Conservation (phyloP, 2,329 filamentous ascomycete species). For the Aspergillus vadensis region DNA sequence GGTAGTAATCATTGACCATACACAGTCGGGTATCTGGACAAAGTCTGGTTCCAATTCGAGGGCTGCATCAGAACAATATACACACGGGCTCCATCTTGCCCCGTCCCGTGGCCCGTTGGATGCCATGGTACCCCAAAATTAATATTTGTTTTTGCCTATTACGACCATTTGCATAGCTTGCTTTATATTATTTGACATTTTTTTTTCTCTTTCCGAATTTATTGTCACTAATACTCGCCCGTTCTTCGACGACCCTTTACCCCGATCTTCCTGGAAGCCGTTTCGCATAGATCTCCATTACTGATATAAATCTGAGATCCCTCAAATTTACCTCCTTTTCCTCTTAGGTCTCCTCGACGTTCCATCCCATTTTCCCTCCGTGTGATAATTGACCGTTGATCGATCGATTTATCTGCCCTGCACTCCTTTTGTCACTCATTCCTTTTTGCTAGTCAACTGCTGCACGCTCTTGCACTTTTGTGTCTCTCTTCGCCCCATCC, state of each 20-base stretch:
- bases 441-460: slow-evolving; percentile 4
- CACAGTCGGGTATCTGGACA: slow-evolving; percentile 3
- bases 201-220: slow-evolving; percentile 8
- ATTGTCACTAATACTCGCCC: slow-evolving; percentile 13
- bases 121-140: slow-evolving; percentile 18
- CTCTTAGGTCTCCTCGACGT: not conserved
- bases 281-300: slow-evolving; percentile 18
- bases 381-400: slow-evolving; percentile 15
- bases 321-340: slow-evolving; percentile 9
- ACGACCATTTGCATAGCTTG: slow-evolving; percentile 9
- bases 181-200: slow-evolving; percentile 12
- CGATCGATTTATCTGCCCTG: slow-evolving; percentile 12
- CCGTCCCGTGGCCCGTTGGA: slow-evolving; percentile 15
- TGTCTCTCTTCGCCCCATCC: slow-evolving; percentile 13
- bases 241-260: slow-evolving; percentile 9
- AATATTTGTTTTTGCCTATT: slow-evolving; percentile 9
- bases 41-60: slow-evolving; percentile 8
- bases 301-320: slow-evolving; percentile 17
- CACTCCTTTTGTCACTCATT: slow-evolving; percentile 10
- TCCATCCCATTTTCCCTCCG: slow-evolving; percentile 2
- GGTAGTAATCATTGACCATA: not conserved
- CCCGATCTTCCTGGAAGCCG: slow-evolving; percentile 10
- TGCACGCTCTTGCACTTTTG: slow-evolving; percentile 7
- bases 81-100: slow-evolving; percentile 15
- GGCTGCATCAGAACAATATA: slow-evolving; percentile 16